Percentiles rank a stretch among this genome's conserved stretches.
Conservation (phyloP, 2,329 filamentous ascomycete genomes). For the Tolypocladium ophioglossoides region DNA sequence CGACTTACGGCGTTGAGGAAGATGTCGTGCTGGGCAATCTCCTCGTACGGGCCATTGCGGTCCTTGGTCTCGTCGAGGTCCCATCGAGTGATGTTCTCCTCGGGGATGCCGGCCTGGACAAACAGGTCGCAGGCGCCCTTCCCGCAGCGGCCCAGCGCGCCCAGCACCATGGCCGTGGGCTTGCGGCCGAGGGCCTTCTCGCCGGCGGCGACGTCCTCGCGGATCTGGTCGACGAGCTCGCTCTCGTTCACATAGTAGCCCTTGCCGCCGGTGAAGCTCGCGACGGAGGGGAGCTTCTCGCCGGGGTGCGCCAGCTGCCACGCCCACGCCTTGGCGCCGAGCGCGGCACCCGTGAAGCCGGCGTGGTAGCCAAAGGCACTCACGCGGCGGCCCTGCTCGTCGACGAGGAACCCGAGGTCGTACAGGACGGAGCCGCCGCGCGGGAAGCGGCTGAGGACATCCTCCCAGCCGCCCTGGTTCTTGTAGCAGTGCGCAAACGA, state of each 20-base stretch:
- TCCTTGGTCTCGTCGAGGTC: constrained; percentile 69
- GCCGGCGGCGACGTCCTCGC: constrained; percentile 47
- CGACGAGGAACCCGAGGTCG: constrained; percentile 78
- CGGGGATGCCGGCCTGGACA: constrained; percentile 51
- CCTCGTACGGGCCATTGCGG: constrained; percentile 60
- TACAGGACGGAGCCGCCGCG: constrained; percentile 51
- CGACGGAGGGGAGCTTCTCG: constrained; percentile 47
- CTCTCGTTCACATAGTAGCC: constrained; percentile 61
- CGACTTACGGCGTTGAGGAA: constrained; percentile 54
- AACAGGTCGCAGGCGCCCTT: constrained; percentile 75
- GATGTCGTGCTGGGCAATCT: constrained; percentile 66
- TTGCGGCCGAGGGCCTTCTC: constrained; percentile 58
- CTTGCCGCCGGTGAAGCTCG: constrained; percentile 30
- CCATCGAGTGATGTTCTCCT: constrained; percentile 40
- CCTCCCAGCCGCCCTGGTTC: constrained; percentile 67
- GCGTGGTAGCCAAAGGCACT: constrained; percentile 66
- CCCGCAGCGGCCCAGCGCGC: constrained; percentile 74
- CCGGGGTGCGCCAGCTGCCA: constrained; percentile 67
- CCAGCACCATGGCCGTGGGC: constrained; percentile 75
- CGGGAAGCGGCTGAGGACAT: constrained; percentile 69
- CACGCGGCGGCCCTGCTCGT: constrained; percentile 59
- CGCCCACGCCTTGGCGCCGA: constrained; percentile 72
- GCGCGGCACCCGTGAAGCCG: constrained; percentile 63
- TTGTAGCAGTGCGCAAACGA: constrained; percentile 70
- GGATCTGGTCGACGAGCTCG: constrained; percentile 34